Base-by-base conservation (phyloP, 176 grass and related monocot species). In the Oryza meridionalis region DNA sequence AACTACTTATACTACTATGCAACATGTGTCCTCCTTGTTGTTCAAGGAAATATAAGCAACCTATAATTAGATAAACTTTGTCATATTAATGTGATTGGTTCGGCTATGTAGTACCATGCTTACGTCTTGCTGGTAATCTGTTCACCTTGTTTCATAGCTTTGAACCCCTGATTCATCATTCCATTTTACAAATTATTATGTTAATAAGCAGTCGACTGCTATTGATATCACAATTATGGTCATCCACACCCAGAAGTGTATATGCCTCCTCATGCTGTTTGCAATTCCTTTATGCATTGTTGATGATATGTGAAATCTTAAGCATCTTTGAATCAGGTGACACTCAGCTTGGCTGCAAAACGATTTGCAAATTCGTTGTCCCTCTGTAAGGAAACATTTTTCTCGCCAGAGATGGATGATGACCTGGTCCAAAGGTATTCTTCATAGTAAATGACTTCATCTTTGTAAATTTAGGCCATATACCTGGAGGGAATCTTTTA, bases 381-480 rank as follows among this genome's bases (percentile, higher is more conserved):
- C 46, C 90, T 98, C 67, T 98, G 92, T 35, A 98, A 89, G 75
- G 95, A 98, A 79, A 98, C 95, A 80, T 98, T 98, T 90, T 98
- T 95, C 87, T 93, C 92, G 22, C 69, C 89, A 64, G 69, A 94
- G 88, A 95, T 95, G 90, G 92, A 93, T 70, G 90, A 98, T 90
- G 79, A 91, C 53, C 79, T 90, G 67, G 95, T 93, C 19, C 80
- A 90, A 76, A 98, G 86, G 95, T 92, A 85, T 61, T 49, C 17
- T 50, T 33, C 11, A 2, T 11, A 46, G 11, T 3, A 31, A 84
- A 33, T 3, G 6, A 0, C 44, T 44, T 67, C 53, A 73, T 26
- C 26, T 68, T 64, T 59, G 38, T 3, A 69, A 80, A 75, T 29
- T 25, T 62, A 6, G 31, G 26, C 5, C 40, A 79, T 67, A 49